Evolutionary conservation across 345 rosid genomes (phyloP).

Genomic region (Capsella bursapastoris): DNA sequence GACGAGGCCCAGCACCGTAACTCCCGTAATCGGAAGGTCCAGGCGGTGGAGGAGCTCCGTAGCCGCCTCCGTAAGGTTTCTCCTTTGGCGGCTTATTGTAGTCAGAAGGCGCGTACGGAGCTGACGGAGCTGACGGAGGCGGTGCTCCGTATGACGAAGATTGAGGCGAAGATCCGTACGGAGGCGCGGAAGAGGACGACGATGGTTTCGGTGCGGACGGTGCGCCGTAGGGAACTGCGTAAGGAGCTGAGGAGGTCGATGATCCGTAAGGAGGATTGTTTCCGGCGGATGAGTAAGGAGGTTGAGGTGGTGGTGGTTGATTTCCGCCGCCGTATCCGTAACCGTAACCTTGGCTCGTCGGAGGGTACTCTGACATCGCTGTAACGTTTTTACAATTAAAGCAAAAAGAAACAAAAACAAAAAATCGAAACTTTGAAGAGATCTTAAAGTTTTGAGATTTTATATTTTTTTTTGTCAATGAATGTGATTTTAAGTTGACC

Average conservation of each 20-base stretch:
- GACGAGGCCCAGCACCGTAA: slow-evolving; percentile 47
- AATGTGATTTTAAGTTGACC: slow-evolving; percentile 28
- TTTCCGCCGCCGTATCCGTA: slow-evolving; percentile 49
- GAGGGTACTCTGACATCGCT: slow-evolving; percentile 43
- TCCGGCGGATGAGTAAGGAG: slow-evolving; percentile 47
- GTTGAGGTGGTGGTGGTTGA: slow-evolving; percentile 41
- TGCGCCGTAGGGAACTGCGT: slow-evolving; percentile 45
- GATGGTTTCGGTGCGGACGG: slow-evolving; percentile 37
- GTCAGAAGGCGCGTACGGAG: slow-evolving; percentile 50
- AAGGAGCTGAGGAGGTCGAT: slow-evolving; percentile 45
- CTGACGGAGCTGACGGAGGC: slow-evolving; percentile 46
- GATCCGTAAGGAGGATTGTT: slow-evolving; percentile 39
- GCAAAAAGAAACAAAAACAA: too few relatives aligned
- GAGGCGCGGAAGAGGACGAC: slow-evolving; percentile 41
- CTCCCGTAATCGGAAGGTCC: slow-evolving; percentile 29
- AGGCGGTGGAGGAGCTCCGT: slow-evolving; percentile 45
- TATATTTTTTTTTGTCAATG: background rate
- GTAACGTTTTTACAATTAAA: background rate
- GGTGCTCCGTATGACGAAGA: slow-evolving; percentile 44
- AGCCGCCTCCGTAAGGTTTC: slow-evolving; percentile 49
- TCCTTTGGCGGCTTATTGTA: slow-evolving; percentile 76
- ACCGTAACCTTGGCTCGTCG: slow-evolving; percentile 71
- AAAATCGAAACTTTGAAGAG: background rate
- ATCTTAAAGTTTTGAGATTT: background rate
- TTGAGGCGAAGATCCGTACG: slow-evolving; percentile 30